Evolutionary conservation across 2,329 filamentous ascomycete genomes (phyloP), one percentile per base, ranked within the genome.

Genomic region (Cadophora luteo-olivacea): DNA sequence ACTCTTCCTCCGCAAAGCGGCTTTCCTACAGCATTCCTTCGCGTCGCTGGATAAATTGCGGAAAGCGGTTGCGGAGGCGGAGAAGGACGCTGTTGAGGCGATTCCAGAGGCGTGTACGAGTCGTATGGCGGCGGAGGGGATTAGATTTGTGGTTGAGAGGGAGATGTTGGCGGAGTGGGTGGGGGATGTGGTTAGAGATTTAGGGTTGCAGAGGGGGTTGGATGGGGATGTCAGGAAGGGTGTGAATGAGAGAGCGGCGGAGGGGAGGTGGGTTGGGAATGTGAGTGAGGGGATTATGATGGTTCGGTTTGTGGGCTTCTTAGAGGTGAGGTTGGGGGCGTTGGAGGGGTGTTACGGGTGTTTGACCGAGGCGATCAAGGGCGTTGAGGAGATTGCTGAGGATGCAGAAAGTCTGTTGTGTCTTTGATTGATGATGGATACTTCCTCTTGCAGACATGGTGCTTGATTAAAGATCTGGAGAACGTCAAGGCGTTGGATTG

Each of bases 301-400:
- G 69, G 16, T 24, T 19, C 32, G 69, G 25, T 72, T 72, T 60
- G 64, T 68, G 12, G 62, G 68, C 8, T 72, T 71, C 61, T 61
- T 72, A 45, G 65, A 55, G 36, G 64, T 29, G 41, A 65, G 71
- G 48, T 24, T 66, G 19, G 63, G 54, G 12, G 41, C 16, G 7
- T 25, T 68, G 29, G 66, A 36, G n/a, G 52, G 14, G 11, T 24
- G 36, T n/a, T 68, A 68, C 52, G 38, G 19, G 38, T 5, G 22
- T 8, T 22, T 68, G 19, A 52, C 14, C 36, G 16, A 32, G 22
- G 22, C 24, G 14, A 12, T 57, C 11, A 24, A 19, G 11, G 52
- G 14, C 5, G 22, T 65, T 3, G 38, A 58, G 51, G 52, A 41
- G 16, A 3, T 48, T 22, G 24, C 22, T 9, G 48, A 11, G 14